Base-by-base conservation (phyloP, 1,139 yeast genomes). In the Candida labiduridarum region DNA sequence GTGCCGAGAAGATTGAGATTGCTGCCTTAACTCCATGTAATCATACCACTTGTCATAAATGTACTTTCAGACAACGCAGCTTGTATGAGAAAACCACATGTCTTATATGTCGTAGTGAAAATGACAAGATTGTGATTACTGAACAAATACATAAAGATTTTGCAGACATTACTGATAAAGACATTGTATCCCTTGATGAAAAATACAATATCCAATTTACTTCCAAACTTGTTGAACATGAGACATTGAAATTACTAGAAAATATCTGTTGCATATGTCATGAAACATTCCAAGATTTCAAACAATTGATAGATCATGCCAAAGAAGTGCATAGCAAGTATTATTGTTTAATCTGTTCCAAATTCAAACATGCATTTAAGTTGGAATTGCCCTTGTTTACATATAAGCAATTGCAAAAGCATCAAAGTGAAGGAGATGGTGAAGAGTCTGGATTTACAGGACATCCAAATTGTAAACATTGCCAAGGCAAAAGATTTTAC, bases 381-480 rank as follows among this genome's bases (percentile, higher is more conserved):
- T 66, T 72, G 12, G 98, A 94, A 64, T 74, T 90, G 49, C 76
- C 78, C 39, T 67, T 88, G 18, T 89, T 80, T 64, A 78, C 84
- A 1, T 76, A 76, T 42, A 82, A 82, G 52, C 86, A 83, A 56
- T 75, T 94, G 45, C 83, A 81, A 53, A 77, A 72, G 48, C 99
- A 94, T 68, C 87, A 86, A 63, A 67, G 77, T 5, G 77, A 74
- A 41, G 97, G 97, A 43, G 84, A 80, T 51, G 79, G 76, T 44
- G 84, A 79, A 52, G 79, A 76, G 44, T 67, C 71, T 16, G 97
- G 97, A 2, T 92, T 92, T 65, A 74, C 70, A 10, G 98, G 98
- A 0, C 99, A 94, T 64, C 97, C 98, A 0, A 78, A 79, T 57
- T 94, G 99, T 75, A 83, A 82, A 57, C 89, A 89, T 65, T 94